Percentiles rank a stretch among this genome's conserved stretches.
These are phyloP conservation scores for Fusarium sp. DNA, from an alignment of 2,329 filamentous ascomycete genomes.

Conservation along the genomic window DNA sequence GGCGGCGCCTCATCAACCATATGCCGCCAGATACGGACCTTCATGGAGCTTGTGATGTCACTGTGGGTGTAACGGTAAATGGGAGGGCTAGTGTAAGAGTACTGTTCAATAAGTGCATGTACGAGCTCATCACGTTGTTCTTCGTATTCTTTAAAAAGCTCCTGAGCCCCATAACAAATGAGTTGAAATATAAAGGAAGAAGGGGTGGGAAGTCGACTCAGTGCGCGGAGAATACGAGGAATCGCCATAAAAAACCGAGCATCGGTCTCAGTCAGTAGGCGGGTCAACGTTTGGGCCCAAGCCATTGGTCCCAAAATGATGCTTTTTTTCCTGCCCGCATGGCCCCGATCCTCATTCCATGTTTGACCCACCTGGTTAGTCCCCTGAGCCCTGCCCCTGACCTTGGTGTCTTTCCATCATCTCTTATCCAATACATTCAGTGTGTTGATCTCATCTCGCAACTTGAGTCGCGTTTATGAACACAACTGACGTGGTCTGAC, in stretches of 20 bases:
- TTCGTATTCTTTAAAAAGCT: slow-evolving; percentile 35
- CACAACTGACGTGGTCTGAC: not conserved
- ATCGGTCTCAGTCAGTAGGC: slow-evolving; percentile 15
- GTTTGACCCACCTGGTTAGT: slow-evolving; percentile 23
- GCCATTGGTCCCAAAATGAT: slow-evolving; percentile 33
- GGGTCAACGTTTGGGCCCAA: slow-evolving; percentile 35
- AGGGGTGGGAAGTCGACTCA: slow-evolving; percentile 12
- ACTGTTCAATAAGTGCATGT: not conserved
- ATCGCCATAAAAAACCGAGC: slow-evolving; percentile 35
- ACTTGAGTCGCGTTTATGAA: slow-evolving; percentile 2
- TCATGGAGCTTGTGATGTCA: slow-evolving; percentile 35
- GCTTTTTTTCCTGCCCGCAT: slow-evolving; percentile 19
- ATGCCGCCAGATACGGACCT: slow-evolving; percentile 8
- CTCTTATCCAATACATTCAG: slow-evolving; percentile 29
- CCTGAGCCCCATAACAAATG: slow-evolving; percentile 3
- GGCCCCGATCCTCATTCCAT: slow-evolving; percentile 27
- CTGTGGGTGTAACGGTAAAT: slow-evolving; percentile 32
- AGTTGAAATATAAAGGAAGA: not conserved
- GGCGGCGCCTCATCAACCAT: slow-evolving; percentile 20
- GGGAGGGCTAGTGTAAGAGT: slow-evolving; percentile 2
- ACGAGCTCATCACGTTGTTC: slow-evolving; percentile 6
- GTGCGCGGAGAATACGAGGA: slow-evolving; percentile 39
- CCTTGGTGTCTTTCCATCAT: slow-evolving; percentile 9
- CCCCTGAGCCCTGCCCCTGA: slow-evolving; percentile 40
- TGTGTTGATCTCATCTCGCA: slow-evolving; percentile 12